Conservation (phyloP, 1,284 basidiomycete genomes). For the Ustilago shanxiensis region DNA sequence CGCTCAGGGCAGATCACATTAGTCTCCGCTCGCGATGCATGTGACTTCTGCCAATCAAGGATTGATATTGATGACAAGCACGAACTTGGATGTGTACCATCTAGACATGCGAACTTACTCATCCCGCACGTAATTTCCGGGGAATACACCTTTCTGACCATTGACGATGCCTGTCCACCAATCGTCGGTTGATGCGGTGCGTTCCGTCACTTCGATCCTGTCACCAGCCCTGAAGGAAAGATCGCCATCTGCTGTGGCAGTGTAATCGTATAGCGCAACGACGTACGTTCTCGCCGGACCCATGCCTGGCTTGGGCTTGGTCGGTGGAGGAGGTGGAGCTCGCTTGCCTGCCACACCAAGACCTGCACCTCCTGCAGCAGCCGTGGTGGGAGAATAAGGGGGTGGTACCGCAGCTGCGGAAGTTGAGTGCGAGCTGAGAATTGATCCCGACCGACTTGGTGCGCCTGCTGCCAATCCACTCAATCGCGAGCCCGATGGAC, state of each 20-base stretch:
- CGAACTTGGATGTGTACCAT: background rate
- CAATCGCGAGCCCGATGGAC: conserved; percentile 28
- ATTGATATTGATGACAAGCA: background rate
- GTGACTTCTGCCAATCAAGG: background rate
- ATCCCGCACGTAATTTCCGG: conserved; percentile 74
- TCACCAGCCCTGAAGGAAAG: conserved; percentile 92
- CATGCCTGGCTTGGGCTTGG: conserved; percentile 80
- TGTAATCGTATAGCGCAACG: conserved; percentile 94
- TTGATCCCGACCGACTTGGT: conserved; percentile 34
- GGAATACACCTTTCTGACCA: conserved; percentile 90
- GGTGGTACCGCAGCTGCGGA: conserved; percentile 12
- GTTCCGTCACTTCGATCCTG: conserved; percentile 89
- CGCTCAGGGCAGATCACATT: background rate
- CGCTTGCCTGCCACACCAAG: conserved; percentile 74
- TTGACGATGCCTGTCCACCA: conserved; percentile 97
- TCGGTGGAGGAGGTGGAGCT: conserved; percentile 87
- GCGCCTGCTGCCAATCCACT: conserved; percentile 39
- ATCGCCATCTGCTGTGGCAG: conserved; percentile 83
- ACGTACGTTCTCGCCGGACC: conserved; percentile 79
- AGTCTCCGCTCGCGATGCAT: background rate
- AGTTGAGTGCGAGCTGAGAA: conserved; percentile 13
- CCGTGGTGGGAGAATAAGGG: conserved; percentile 23
- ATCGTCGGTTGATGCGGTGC: conserved; percentile 86
- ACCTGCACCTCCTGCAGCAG: conserved; percentile 15
- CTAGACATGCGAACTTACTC: conserved; percentile 13